Evolutionary conservation across 441 rosid species (phyloP).

Genomic region (Flueggea neowawraea): DNA sequence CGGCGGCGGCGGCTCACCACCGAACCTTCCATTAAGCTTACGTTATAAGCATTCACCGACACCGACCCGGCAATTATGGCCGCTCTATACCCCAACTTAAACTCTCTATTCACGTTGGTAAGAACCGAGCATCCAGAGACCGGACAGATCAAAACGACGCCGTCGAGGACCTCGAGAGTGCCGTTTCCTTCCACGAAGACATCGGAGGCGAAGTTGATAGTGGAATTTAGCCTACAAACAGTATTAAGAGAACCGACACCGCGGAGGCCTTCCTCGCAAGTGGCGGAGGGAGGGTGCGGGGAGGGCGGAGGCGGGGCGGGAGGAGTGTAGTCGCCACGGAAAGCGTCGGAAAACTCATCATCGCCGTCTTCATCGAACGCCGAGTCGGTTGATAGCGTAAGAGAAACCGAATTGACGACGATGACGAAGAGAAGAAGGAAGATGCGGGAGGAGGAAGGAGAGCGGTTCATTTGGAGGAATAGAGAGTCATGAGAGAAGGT

Average conservation of each 20-base stretch:
- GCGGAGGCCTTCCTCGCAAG: conserved; percentile 48
- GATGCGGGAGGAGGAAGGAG: no score
- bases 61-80: conserved; percentile 44
- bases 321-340: conserved; percentile 26
- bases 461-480: no score
- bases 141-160: conserved; percentile 42
- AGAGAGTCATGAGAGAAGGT: no score
- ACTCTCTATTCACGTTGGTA: conserved; percentile 44
- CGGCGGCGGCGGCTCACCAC: conserved; percentile 57
- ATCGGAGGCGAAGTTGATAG: conserved; percentile 34
- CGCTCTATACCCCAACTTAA: conserved; percentile 36
- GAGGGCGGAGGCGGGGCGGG: conserved; percentile 26
- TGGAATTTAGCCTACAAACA: conserved; percentile 49
- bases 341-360: background rate
- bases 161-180: conserved; percentile 39
- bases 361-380: no score
- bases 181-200: conserved; percentile 61
- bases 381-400: no score
- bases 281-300: conserved; percentile 44
- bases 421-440: no score
- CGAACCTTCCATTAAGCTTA: conserved; percentile 35
- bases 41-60: conserved; percentile 39
- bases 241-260: conserved; percentile 63
- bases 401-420: no score
- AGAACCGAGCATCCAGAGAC: conserved; percentile 42